Conservation (phyloP, 2,329 filamentous ascomycete species). For the Diaporthe vaccinii region DNA sequence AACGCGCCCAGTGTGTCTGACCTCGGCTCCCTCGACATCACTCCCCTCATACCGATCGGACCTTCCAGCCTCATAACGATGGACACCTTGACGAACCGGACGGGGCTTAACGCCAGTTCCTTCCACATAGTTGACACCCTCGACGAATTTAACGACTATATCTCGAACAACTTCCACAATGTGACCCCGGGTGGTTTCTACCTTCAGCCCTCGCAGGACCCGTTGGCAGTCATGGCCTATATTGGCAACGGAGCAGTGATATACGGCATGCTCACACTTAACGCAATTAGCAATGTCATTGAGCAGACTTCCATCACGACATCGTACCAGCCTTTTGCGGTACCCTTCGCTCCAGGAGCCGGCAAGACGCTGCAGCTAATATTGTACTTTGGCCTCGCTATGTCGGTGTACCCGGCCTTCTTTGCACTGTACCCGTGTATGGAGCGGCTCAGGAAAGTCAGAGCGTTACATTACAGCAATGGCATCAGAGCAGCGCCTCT, state of each 20-base stretch:
- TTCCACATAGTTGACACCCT: slow-evolving; percentile 69
- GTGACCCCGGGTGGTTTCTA: slow-evolving; percentile 86
- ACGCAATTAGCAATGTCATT: slow-evolving; percentile 70
- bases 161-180: slow-evolving; percentile 73
- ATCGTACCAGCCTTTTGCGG: slow-evolving; percentile 81
- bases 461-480: slow-evolving; percentile 91
- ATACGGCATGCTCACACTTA: slow-evolving; percentile 36
- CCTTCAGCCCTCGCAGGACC: slow-evolving; percentile 55
- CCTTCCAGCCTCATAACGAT: slow-evolving; percentile 49
- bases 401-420: slow-evolving; percentile 85
- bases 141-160: slow-evolving; percentile 75
- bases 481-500: slow-evolving; percentile 85
- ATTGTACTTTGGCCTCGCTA: slow-evolving; percentile 84
- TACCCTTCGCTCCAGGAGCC: slow-evolving; percentile 76
- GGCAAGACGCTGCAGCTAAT: slow-evolving; percentile 84
- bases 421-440: slow-evolving; percentile 91
- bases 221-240: slow-evolving; percentile 37
- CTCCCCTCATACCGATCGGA: slow-evolving; percentile 58
- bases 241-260: slow-evolving; percentile 33
- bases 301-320: slow-evolving; percentile 78
- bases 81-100: slow-evolving; percentile 37
- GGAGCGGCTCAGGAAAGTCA: slow-evolving; percentile 83
- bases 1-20: slow-evolving; percentile 25
- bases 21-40: slow-evolving; percentile 45
- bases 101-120: slow-evolving; percentile 31